Conservation (phyloP, 805 yeast genomes). For the Candida pini region DNA sequence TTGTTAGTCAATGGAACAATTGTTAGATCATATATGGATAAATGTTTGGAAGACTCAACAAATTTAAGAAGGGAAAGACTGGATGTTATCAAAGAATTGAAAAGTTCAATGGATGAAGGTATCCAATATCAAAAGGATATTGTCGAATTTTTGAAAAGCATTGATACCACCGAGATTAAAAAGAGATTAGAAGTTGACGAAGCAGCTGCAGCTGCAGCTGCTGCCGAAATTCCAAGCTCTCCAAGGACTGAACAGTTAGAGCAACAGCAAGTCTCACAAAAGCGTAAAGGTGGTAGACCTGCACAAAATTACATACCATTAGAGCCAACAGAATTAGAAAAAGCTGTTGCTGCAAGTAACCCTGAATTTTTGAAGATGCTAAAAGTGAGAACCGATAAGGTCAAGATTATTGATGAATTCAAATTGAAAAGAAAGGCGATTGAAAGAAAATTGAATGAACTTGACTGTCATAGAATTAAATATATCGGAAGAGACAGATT, state of each 20-base stretch:
- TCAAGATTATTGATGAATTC: slow-evolving; percentile 39
- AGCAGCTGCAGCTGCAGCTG: slow-evolving; percentile 13
- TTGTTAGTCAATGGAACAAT: slow-evolving; percentile 52
- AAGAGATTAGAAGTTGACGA: slow-evolving; percentile 20
- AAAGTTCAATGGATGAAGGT: slow-evolving; percentile 45
- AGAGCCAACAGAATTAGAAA: slow-evolving; percentile 30
- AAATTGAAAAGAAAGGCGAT: slow-evolving; percentile 44
- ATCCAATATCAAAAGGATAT: slow-evolving; percentile 38
- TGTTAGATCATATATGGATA: slow-evolving; percentile 61
- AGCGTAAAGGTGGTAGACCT: slow-evolving; percentile 23
- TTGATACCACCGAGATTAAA: slow-evolving; percentile 18
- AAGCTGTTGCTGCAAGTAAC: slow-evolving; percentile 34
- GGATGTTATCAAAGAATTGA: slow-evolving; percentile 60
- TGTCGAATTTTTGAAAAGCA: slow-evolving; percentile 25
- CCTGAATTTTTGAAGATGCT: slow-evolving; percentile 39
- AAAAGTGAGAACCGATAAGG: slow-evolving; percentile 37
- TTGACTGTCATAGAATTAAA: slow-evolving; percentile 72
- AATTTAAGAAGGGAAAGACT: slow-evolving; percentile 59
- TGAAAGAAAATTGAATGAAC: slow-evolving; percentile 58
- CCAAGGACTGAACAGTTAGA: slow-evolving; percentile 15
- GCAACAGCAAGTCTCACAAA: slow-evolving; percentile 18
- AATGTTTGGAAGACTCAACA: slow-evolving; percentile 59
- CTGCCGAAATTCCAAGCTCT: no score
- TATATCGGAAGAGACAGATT: slow-evolving; percentile 77
- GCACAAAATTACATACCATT: slow-evolving; percentile 21